Evolutionary conservation across 2,329 filamentous ascomycete species (phyloP).

Genomic region (Zarea fungicola): DNA sequence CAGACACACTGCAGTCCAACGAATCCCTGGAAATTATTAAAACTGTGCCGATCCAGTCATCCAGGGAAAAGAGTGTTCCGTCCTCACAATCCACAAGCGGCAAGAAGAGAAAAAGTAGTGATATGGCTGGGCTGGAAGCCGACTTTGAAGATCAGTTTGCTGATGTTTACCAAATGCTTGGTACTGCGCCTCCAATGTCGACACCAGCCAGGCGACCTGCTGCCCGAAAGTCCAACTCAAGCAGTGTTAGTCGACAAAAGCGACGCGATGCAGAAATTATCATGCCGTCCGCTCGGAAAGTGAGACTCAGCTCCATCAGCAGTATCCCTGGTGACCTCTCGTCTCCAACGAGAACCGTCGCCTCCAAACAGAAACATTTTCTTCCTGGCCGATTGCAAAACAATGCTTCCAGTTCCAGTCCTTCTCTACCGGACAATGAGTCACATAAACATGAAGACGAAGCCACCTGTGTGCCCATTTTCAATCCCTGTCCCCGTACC

Average conservation of each 20-base stretch:
- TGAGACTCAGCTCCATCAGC: background rate
- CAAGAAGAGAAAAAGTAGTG: conserved; percentile 49
- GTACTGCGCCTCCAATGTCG: conserved; percentile 32
- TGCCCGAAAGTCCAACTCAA: background rate
- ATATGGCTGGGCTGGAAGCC: conserved; percentile 35
- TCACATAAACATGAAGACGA: background rate
- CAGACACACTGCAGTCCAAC: conserved; percentile 28
- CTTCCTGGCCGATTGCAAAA: conserved; percentile 2
- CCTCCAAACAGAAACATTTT: background rate
- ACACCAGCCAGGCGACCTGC: conserved; percentile 24
- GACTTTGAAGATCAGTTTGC: conserved; percentile 44
- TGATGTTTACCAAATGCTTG: conserved; percentile 47
- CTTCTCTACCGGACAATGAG: background rate
- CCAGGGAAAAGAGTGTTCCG: background rate
- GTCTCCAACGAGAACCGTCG: conserved; percentile 7
- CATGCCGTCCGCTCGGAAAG: background rate
- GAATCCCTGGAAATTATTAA: conserved; percentile 32
- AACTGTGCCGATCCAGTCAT: conserved; percentile 27
- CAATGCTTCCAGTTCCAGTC: conserved; percentile 18
- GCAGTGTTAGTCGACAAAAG: conserved; percentile 8
- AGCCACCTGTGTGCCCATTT: too few species aligned
- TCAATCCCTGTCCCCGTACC: background rate
- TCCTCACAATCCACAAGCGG: conserved; percentile 25
- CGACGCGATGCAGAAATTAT: background rate
- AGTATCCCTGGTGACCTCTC: conserved; percentile 6